Base-by-base conservation (phyloP, 2,329 filamentous ascomycete genomes). In the Aureobasidium leucospermi region DNA sequence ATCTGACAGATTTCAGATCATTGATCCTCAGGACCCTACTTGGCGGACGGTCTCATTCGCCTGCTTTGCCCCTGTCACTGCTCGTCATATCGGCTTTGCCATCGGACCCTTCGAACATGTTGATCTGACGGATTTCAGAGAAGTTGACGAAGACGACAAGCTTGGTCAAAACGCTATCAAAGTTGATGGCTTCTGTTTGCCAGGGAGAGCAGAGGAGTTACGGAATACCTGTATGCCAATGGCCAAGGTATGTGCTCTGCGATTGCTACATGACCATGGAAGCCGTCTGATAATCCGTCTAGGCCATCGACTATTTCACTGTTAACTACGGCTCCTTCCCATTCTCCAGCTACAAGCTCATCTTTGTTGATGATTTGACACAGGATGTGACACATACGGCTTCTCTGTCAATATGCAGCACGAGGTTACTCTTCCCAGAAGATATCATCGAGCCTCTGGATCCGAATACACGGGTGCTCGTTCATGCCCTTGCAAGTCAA, bases 61-160 rank as follows among this genome's bases (percentile, higher is more conserved):
- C 59, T 87, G 89, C 52, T 82, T 83, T 61, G 85, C 86, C 63
- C 85, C 88, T 53, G 84, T 94, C 8, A 86, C 91, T 1, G 87
- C 93, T 1, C 88, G 92, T 63, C 93, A 97, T 70, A 86, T 99
- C 64, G 93, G 92, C 4, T 96, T 99, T 71, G 89, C 91, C 2
- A 84, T 97, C 59, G 94, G 95, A 0, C 94, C 95, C 0, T 99
- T 99, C 70, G 91, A 97, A 72, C 88, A 93, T 65, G 86, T 97
- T 57, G 90, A 96, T 69, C 79, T 99, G 5, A 88, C 90, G 2
- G 89, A 93, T 66, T 96, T 90, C 67, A 86, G 95, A 53, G 90
- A 92, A 47, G 90, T 90, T 63, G 90, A 95, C 65, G 90, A 96
- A 65, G 92, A 96, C 68, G 90, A 95, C 66, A 90, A 92, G 70